Base-by-base conservation (phyloP, 768 basidiomycete genomes). In the Phylloporus scabripes region DNA sequence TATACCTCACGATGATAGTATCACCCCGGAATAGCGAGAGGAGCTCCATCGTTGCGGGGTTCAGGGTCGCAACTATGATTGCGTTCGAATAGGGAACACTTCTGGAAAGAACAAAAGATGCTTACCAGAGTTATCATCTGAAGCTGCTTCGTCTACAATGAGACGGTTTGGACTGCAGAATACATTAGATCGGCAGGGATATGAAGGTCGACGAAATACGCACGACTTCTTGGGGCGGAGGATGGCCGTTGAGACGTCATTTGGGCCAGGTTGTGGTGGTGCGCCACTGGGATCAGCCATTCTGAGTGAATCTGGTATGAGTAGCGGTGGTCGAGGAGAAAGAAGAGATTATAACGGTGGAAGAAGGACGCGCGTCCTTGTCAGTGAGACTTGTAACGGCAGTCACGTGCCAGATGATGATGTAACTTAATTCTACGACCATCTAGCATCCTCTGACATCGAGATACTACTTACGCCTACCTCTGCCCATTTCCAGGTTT, bases 191-290 rank as follows among this genome's bases (percentile, higher is more conserved):
- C 36, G 23, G 26, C 41, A 44, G 26, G 46, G 41, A 43, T 46
- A 48, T 43, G 48, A 24, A 37, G 54, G 23, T 39, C 39, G 53
- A 47, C 18, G 26, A n/a, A 31, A 39, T 17, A 78, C 92, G 57
- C 68, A 96, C 95, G 92, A 94, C 79, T 96, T 95, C 88, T 98
- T 99, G 56, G 87, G 86, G 54, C 96, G 76, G 52, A 99, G 77
- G 67, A 99, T 98, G 42, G 95, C 95, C 31, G 95, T 98, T 17
- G 94, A 91, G 47, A 81, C 76, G 60, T 96, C 94, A 69, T 97
- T 85, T 21, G 85, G 82, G 42, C 84, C 87, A n/a, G 88, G 87
- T 60, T 83, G 85, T 51, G 87, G 80, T 50, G 87, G 65, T 51
- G 87, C 88, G 58, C 89, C 89, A 61, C 86, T 90, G 11, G 89